Conservation (phyloP, 1,284 basidiomycete species). For the Xerocomus minutiporus region DNA sequence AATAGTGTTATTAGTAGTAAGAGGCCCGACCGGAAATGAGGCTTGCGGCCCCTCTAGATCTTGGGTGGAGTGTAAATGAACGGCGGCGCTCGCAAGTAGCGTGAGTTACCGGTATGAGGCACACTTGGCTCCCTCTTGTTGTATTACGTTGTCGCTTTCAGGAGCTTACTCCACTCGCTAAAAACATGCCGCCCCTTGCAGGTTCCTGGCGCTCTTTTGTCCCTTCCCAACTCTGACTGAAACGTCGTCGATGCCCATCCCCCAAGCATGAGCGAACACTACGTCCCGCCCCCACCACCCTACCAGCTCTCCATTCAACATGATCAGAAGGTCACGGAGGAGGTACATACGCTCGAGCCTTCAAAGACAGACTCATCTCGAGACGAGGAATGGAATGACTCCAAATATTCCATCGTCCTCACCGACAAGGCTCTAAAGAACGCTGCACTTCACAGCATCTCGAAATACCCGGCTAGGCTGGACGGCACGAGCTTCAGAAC, state of each 20-base stretch:
- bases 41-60: neutral
- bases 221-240: neutral
- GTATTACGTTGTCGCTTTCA: conserved; percentile 1
- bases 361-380: conserved; percentile 21
- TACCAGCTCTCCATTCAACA: conserved; percentile 52
- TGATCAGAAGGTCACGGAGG: conserved; percentile 49
- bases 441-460: neutral
- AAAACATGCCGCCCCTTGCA: conserved; percentile 13
- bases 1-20: conserved; percentile 2
- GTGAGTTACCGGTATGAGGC: neutral
- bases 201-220: conserved; percentile 9
- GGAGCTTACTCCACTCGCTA: neutral
- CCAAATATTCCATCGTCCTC: conserved; percentile 10
- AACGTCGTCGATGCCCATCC: conserved; percentile 2
- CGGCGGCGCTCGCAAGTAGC: neutral
- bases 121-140: neutral
- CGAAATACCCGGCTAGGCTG: conserved; percentile 7
- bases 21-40: conserved; percentile 13
- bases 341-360: conserved; percentile 34
- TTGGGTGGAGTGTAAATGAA: neutral
- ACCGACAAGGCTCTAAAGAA: conserved; percentile 5
- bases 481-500: conserved; percentile 3
- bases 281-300: conserved; percentile 39
- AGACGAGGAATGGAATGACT: conserved; percentile 22
- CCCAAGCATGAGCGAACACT: conserved; percentile 28